phyloP scores from a whole-genome alignment of 2,329 filamentous ascomycete species.

The Phialemoniopsis sp. region DNA sequence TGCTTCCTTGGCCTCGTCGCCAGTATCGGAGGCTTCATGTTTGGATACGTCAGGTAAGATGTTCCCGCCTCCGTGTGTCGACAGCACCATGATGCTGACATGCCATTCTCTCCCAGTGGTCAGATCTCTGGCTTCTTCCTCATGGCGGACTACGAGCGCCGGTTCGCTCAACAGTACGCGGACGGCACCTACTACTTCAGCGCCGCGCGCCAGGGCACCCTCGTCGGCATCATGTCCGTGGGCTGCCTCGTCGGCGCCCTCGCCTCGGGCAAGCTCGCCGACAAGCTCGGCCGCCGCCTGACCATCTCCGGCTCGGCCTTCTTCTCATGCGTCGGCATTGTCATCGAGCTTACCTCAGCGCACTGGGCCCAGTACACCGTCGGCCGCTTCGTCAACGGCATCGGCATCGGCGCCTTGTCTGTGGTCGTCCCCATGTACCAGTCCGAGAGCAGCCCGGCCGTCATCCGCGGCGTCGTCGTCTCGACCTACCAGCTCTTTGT shows the following conservation, averaged over 20 bases:
- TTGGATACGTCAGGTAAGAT: slow-evolving; percentile 50
- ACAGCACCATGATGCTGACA: not conserved
- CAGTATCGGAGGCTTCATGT: slow-evolving; percentile 54
- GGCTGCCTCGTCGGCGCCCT: slow-evolving; percentile 59
- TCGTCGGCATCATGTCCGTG: slow-evolving; percentile 58
- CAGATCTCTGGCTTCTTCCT: slow-evolving; percentile 59
- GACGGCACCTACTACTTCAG: slow-evolving; percentile 47
- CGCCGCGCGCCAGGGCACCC: slow-evolving; percentile 57
- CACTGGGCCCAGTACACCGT: slow-evolving; percentile 64
- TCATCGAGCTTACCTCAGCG: slow-evolving; percentile 59
- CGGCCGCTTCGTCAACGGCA: slow-evolving; percentile 60
- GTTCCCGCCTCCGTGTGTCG: no score
- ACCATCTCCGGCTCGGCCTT: slow-evolving; percentile 60
- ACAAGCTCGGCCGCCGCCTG: slow-evolving; percentile 57
- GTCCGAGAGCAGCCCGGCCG: slow-evolving; percentile 64
- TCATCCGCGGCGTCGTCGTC: slow-evolving; percentile 62
- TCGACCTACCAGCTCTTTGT: slow-evolving; percentile 69
- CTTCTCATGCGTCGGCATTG: slow-evolving; percentile 59
- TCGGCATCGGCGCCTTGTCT: slow-evolving; percentile 63
- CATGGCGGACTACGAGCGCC: slow-evolving; percentile 51
- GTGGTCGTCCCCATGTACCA: slow-evolving; percentile 70
- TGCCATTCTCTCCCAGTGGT: slow-evolving; percentile 35
- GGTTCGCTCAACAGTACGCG: no score
- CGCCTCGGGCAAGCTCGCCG: slow-evolving; percentile 57
- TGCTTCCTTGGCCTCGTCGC: slow-evolving; percentile 45